Conservation (phyloP, 2,329 filamentous ascomycete genomes). For the Aspergillus sp. region DNA sequence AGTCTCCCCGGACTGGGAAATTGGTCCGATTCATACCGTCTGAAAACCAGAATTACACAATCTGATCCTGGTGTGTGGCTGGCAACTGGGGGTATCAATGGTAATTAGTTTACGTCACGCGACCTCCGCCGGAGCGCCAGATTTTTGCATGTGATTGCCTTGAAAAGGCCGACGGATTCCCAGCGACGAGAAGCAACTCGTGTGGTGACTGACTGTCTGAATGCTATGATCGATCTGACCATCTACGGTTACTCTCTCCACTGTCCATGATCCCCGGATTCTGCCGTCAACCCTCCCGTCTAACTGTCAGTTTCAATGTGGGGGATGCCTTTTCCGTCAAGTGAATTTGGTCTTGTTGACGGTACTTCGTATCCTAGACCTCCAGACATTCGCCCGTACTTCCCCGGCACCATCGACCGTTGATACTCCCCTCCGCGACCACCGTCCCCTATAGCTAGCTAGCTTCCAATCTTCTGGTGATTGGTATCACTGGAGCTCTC, state of each 20-base stretch:
- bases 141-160: slow-evolving; percentile 41
- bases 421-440: neutral
- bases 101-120: slow-evolving; percentile 40
- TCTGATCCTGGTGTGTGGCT: neutral
- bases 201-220: neutral
- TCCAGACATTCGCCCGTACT: neutral
- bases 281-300: slow-evolving; percentile 14
- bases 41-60: slow-evolving; percentile 15
- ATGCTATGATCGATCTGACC: neutral
- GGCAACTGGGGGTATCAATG: slow-evolving; percentile 22
- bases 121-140: slow-evolving; percentile 21
- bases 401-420: slow-evolving; percentile 1
- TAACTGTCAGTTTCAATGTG: slow-evolving; percentile 19
- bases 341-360: slow-evolving; percentile 17
- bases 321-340: slow-evolving; percentile 18
- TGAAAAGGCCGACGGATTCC: slow-evolving; percentile 27
- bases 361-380: slow-evolving; percentile 16
- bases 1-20: slow-evolving; percentile 18
- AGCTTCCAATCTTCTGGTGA: neutral
- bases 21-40: slow-evolving; percentile 18
- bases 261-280: slow-evolving; percentile 26
- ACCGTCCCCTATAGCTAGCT: neutral
- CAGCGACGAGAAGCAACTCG: slow-evolving; percentile 10
- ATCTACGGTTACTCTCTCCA: slow-evolving; percentile 14
- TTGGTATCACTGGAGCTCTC: neutral